Percentiles rank a stretch among this genome's conserved stretches.
Conservation (phyloP, 179 eudicot species). For the Pouteria campechiana region DNA sequence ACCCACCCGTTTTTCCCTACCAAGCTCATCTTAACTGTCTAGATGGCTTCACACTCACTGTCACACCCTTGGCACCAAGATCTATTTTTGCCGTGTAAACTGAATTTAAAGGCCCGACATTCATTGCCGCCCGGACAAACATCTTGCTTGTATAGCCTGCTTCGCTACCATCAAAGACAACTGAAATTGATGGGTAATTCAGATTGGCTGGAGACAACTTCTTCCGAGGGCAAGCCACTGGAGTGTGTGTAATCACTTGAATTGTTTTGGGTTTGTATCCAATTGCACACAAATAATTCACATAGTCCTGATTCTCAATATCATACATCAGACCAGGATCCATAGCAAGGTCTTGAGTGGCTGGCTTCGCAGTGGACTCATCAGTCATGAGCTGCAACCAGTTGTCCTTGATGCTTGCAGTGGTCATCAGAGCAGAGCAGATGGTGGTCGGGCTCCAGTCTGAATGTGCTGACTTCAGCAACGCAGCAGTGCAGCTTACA, state of each 20-base stretch:
- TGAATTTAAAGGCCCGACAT: constrained; percentile 56
- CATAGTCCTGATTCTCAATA: constrained; percentile 5
- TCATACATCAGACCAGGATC: constrained; percentile 27
- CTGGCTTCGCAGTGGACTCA: constrained; percentile 23
- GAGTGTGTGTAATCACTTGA: constrained; percentile 2
- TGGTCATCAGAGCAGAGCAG: constrained; percentile 20
- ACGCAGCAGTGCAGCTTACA: constrained; percentile 10
- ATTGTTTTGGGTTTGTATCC: constrained; percentile 1
- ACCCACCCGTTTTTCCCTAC: too few relatives aligned
- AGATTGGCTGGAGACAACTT: constrained; percentile 9
- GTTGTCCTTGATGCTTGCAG: neutral
- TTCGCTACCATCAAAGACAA: neutral
- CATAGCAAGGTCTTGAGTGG: constrained; percentile 15
- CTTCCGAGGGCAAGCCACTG: neutral
- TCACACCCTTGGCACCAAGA: constrained; percentile 54
- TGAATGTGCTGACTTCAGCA: constrained; percentile 13
- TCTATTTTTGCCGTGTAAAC: constrained; percentile 49
- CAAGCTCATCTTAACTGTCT: too few relatives aligned
- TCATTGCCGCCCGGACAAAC: constrained; percentile 63
- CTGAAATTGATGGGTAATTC: constrained; percentile 23
- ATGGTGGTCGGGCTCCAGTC: constrained; percentile 8
- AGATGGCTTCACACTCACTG: constrained; percentile 64
- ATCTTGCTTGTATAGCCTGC: constrained; percentile 44
- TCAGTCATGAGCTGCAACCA: constrained; percentile 8
- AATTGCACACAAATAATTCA: constrained; percentile 4